Base-by-base conservation (phyloP, 2,329 filamentous ascomycete genomes). In the Nothomitra cinnamomea region DNA sequence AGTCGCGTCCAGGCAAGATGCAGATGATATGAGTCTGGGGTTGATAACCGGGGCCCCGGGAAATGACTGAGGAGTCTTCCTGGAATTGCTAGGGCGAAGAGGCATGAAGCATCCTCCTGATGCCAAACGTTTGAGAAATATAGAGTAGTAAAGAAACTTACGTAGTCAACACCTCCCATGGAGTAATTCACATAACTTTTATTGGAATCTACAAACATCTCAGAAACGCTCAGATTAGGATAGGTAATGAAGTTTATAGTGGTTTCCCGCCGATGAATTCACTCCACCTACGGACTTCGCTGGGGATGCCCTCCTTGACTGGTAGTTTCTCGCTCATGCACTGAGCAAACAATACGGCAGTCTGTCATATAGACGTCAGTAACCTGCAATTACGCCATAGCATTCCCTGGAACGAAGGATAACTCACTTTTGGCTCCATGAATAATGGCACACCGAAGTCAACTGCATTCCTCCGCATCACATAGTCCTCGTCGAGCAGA, bases 261-360 rank as follows among this genome's bases (percentile, higher is more conserved):
- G 82, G 83, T 77, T 87, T 87, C 63, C 83, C 83, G 59, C 88
- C 88, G 63, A 95, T 85, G 69, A 96, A 98, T 63, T 96, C 83
- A 60, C 87, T 94, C 92, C 92, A 98, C 64, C 83, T 82, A 67
- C 85, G 82, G 63, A 96, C 92, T 72, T 98, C 92, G 49, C 79
- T 74, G 49, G 92, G 92, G 58, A 95, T 90, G 53, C 88, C 90
- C 66, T 92, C 87, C 57, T 79, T 72, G 63, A 87, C 82, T 57
- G 92, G 92, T 51, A 98, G 77, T 76, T 96, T 98, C 76, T 88
- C 86, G 70, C 76, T 92, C 87, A 98, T 94, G 71, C 92, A 96
- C 69, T 87, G 86, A 57, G 92, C 88, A 64, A 96, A 96, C 62
- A 96, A 85, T 59, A 92, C 82, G 56, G 92, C 90, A 61, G 92